Evolutionary conservation across 345 rosid genomes (phyloP).

Genomic region (Trapa bicornis): DNA sequence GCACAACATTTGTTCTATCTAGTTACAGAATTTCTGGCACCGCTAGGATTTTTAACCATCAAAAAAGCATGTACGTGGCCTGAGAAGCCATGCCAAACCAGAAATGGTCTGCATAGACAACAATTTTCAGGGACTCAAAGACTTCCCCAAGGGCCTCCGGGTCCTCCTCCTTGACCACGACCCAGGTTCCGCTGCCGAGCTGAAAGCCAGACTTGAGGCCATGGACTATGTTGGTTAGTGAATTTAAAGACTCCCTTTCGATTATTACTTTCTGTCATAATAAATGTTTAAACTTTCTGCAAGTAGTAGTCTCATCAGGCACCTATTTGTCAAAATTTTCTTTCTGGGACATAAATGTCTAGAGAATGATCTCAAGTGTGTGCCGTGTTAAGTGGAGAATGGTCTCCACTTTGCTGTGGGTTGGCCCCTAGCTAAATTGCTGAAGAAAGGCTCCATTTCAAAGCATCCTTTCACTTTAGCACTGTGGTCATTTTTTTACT

Average conservation of each 20-base stretch:
- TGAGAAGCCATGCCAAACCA: conserved; percentile 93
- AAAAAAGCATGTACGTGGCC: conserved; percentile 30
- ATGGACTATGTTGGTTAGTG: conserved; percentile 82
- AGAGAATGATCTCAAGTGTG: neutral
- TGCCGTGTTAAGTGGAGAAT: no score
- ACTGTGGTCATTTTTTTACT: neutral
- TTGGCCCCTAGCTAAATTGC: neutral
- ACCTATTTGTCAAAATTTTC: neutral
- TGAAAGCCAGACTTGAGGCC: conserved; percentile 67
- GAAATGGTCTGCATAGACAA: conserved; percentile 82
- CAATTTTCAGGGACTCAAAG: conserved; percentile 80
- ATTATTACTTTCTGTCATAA: neutral
- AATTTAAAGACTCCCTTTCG: conserved; percentile 11
- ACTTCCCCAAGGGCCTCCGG: conserved; percentile 89
- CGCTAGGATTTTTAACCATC: conserved; percentile 9
- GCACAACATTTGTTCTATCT: neutral
- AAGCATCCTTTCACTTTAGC: neutral
- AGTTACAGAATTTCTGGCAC: conserved; percentile 21
- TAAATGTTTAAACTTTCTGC: neutral
- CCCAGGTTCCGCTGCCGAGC: conserved; percentile 41
- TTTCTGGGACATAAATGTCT: neutral
- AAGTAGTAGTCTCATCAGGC: conserved; percentile 8
- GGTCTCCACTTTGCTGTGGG: neutral
- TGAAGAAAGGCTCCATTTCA: neutral
- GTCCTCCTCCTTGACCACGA: conserved; percentile 73